Percentiles rank a stretch among this genome's conserved stretches.
Evolutionary conservation across 106 monocot genomes (phyloP).

Genomic region (Allium fistulosum): DNA sequence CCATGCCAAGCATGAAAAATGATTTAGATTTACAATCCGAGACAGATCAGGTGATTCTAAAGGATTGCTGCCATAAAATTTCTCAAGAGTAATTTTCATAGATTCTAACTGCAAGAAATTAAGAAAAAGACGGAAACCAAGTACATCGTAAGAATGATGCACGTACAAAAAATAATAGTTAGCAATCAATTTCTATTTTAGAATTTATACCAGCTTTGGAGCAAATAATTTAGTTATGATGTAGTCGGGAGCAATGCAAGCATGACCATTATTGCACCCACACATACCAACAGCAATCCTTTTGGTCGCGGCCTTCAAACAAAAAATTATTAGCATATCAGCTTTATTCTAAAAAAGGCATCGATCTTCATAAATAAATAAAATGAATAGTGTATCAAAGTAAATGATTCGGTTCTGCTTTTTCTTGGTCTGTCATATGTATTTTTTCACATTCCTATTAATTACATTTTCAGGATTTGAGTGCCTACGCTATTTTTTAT

Average conservation of each 20-base stretch:
- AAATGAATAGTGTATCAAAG: too few species aligned
- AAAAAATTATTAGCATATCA: conserved; percentile 1
- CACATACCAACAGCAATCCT: conserved; percentile 66
- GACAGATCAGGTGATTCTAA: conserved; percentile 47
- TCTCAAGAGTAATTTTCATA: conserved; percentile 39
- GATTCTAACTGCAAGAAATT: conserved; percentile 29
- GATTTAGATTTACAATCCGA: conserved; percentile 56
- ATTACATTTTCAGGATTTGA: too few species aligned
- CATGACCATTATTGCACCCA: conserved; percentile 70
- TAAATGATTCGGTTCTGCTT: too few species aligned
- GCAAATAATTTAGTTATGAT: conserved; percentile 63
- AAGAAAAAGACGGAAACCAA: not conserved
- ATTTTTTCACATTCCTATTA: too few species aligned
- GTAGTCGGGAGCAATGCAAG: conserved; percentile 68
- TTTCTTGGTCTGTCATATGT: too few species aligned
- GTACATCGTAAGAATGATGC: not conserved
- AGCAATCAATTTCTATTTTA: not conserved
- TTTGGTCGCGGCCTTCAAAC: conserved; percentile 36
- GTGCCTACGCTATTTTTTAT: too few species aligned
- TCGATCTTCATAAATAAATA: too few species aligned
- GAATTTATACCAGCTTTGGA: conserved; percentile 39
- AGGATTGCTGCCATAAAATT: conserved; percentile 58
- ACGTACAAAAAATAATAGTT: not conserved
- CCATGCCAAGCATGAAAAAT: conserved; percentile 45
- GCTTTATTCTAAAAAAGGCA: not conserved